Base-by-base conservation (phyloP, 352 stramenopile species). In the Pythium biforme region DNA sequence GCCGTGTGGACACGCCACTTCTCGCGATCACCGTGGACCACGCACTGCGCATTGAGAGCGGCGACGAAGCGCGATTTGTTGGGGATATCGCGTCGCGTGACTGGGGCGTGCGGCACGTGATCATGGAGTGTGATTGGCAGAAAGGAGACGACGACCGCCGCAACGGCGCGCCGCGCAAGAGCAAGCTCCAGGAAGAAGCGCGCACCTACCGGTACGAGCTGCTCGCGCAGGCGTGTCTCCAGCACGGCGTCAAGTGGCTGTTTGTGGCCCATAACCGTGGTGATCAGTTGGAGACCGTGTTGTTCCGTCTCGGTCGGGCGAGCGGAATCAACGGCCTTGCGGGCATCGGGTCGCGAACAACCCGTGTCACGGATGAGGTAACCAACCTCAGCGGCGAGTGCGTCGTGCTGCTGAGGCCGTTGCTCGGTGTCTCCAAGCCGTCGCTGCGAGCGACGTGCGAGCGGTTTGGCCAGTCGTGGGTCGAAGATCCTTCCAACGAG, bases 401-500 rank as follows among this genome's bases (percentile, higher is more conserved):
- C 1, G 50, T 80, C 20, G 59, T 31, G 15, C 63, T 95, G 19
- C 19, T 92, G 3, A 80, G 86, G 2, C 86, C 86, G 27, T 67
- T 95, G 37, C 73, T 94, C 3, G 70, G 65, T 8, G 63, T 89
- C 1, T 72, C 71, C 0, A 95, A 94, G 68, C 51, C 72, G 2
- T 65, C 78, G 40, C 50, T 95, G 41, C 86, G 81, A 54, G 76
- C 68, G 29, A 95, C 86, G 11, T 94, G 84, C 62, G 43, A 78
- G 48, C 79, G 75, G 27, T 95, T 95, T 54, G 29, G 73, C 5
- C 83, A 92, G 54, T 54, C 69, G 25, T 95, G 86, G 86, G 80
- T 92, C 17, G 83, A 95, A 56, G 86, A 95, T 72, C 86, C 84
- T 20, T 89, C 78, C 5, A 95, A 95, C 54, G 76, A 94, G 51